Evolutionary conservation across 306 rosid genomes (phyloP), one percentile per base, ranked within the genome.

Genomic region (Urtica urens): DNA sequence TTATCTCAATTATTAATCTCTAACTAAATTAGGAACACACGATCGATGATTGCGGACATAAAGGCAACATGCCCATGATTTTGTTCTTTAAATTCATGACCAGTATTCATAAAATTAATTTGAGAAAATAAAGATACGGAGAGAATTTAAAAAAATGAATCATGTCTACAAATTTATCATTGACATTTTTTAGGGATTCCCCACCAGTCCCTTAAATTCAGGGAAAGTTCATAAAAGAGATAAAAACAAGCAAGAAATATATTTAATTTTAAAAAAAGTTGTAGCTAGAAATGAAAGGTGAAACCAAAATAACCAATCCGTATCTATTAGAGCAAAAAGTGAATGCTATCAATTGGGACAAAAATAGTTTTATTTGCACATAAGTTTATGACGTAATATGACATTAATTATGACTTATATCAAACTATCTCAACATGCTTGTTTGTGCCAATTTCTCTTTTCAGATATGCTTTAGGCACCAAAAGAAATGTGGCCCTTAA

Each of bases 391-490:
- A 35, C 40, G 40, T 35, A n/a, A n/a, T n/a, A n/a, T n/a, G 15
- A n/a, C 53, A 33, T 38, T 25, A 18, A 6, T n/a, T 18, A 58
- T 60, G 63, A 58, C 59, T 49, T 2, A 46, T 14, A 7, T 58
- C 60, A 40, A 34, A 58, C 51, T 30, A 63, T 21, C 65, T 73
- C 77, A 68, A 66, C 93, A 68, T 76, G 75, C 79, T 76, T 71
- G 82, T 76, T 74, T 71, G 81, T 23, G 73, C 78, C 70, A 26
- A 16, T 35, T 35, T 51, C 16, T 39, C 15, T 66, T 16, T n/a
- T n/a, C 9, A 52, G 5, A 33, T 13, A 31, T 17, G 46, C 11
- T 14, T n/a, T 14, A 15, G 7, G 7, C 23, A 20, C 46, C 11
- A 40, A 5, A 40, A 40, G 19, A 40, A n/a, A n/a, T n/a, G n/a